Conservation (phyloP, 129 eudicot species). For the Dittrichia graveolens region DNA sequence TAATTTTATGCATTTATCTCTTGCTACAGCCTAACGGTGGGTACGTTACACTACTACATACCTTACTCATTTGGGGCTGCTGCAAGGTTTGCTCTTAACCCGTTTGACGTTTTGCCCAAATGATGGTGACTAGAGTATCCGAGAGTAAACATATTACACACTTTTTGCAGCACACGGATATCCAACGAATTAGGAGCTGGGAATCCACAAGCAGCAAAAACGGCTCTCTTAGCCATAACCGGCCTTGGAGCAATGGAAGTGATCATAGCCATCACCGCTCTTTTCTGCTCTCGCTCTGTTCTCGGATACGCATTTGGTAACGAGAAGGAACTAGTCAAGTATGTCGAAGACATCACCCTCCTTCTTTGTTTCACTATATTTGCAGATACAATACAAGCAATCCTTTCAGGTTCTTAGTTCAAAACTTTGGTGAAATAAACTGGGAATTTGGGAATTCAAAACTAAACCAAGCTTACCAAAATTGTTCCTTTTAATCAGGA, state of each 20-base stretch:
- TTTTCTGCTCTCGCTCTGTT: conserved; percentile 35
- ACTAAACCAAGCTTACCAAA: background rate
- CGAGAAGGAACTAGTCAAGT: conserved; percentile 36
- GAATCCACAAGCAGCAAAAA: conserved; percentile 40
- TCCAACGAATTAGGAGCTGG: conserved; percentile 45
- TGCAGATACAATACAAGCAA: conserved; percentile 37
- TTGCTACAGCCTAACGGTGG: conserved; percentile 40
- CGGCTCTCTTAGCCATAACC: conserved; percentile 16
- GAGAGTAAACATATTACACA: background rate
- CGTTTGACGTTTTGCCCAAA: background rate
- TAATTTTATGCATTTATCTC: background rate
- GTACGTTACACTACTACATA: conserved; percentile 41
- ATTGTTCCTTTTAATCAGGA: conserved; percentile 33
- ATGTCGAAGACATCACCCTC: conserved; percentile 34
- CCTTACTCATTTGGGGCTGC: conserved; percentile 58
- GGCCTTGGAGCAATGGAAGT: conserved; percentile 36
- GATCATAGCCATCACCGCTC: conserved; percentile 25
- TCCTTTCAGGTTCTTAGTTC: conserved; percentile 34
- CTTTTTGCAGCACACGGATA: conserved; percentile 35
- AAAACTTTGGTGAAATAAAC: conserved; percentile 4
- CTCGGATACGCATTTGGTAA: conserved; percentile 37
- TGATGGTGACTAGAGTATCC: background rate
- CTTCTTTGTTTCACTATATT: conserved; percentile 42
- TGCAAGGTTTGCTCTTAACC: conserved; percentile 39
- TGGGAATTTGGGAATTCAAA: background rate